Percentiles rank a stretch among this genome's conserved stretches.
Conservation (phyloP, 169 alveolate genomes). For the Babesia gibsoni region DNA sequence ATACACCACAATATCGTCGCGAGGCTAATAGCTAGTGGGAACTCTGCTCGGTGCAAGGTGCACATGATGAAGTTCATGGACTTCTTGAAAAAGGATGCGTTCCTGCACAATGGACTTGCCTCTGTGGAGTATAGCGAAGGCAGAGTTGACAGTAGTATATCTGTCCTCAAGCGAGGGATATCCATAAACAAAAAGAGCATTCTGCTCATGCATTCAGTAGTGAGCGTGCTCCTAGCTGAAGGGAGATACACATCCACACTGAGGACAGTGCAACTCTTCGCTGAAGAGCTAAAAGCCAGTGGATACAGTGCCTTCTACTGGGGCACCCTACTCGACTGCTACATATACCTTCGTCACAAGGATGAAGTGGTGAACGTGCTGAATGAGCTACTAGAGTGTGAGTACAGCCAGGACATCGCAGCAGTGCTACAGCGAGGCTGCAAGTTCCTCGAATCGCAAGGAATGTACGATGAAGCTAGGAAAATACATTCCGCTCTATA, state of each 20-base stretch:
- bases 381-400: background rate
- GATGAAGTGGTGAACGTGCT: slow-evolving; percentile 13
- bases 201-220: background rate
- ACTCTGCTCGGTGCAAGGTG: background rate
- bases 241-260: slow-evolving; percentile 15
- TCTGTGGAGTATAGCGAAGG: slow-evolving; percentile 19
- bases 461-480: slow-evolving; percentile 32
- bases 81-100: slow-evolving; percentile 7
- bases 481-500: background rate
- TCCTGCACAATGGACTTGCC: slow-evolving; percentile 3
- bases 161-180: slow-evolving; percentile 15
- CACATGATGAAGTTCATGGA: slow-evolving; percentile 17
- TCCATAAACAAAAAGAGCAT: background rate
- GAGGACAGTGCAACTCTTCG: background rate
- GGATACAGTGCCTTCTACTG: slow-evolving; percentile 7
- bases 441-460: slow-evolving; percentile 45
- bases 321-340: slow-evolving; percentile 3
- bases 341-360: slow-evolving; percentile 7
- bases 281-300: background rate
- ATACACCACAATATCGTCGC: slow-evolving; percentile 6
- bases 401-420: background rate
- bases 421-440: slow-evolving; percentile 30
- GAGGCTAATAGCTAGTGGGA: background rate
- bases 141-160: slow-evolving; percentile 24
- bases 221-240: background rate